Conservation (phyloP, 129 eudicot genomes). For the Erigeron canadensis region DNA sequence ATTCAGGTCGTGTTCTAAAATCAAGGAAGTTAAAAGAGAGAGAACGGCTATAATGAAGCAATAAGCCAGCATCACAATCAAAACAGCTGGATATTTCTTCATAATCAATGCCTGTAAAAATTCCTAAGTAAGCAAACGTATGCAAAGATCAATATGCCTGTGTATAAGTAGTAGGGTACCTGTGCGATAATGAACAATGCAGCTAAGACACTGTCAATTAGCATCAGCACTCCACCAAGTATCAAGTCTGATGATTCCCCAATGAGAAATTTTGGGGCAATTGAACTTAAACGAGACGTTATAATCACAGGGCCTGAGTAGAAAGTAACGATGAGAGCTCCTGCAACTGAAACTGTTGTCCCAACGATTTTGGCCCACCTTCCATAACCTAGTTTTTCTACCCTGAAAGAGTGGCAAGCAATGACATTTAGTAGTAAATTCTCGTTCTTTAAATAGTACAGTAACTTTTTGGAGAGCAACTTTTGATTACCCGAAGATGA, state of each 20-base stretch:
- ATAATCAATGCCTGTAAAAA: constrained; percentile 23
- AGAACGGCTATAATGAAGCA: constrained; percentile 18
- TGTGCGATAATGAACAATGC: constrained; percentile 37
- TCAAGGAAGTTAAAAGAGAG: constrained; percentile 24
- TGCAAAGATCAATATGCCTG: not conserved
- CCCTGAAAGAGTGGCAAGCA: constrained; percentile 36
- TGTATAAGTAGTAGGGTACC: constrained; percentile 21
- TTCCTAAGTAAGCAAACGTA: not conserved
- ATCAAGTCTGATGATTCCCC: constrained; percentile 30
- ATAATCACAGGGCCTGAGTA: constrained; percentile 39
- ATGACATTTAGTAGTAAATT: not conserved
- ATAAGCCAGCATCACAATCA: constrained; percentile 26
- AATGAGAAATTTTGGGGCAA: constrained; percentile 7
- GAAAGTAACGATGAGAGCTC: constrained; percentile 41
- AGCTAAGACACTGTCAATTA: constrained; percentile 28
- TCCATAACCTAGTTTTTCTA: constrained; percentile 50
- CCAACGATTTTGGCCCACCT: constrained; percentile 45
- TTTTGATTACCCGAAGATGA: constrained; percentile 42
- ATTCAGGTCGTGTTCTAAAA: constrained; percentile 15
- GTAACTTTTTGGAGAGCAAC: not conserved
- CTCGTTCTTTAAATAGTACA: not conserved
- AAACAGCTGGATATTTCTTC: constrained; percentile 26
- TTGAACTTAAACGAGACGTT: not conserved
- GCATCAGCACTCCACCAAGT: constrained; percentile 45
- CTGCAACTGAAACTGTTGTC: constrained; percentile 31